Base-by-base conservation (phyloP, 2,329 filamentous ascomycete species). In the Claviceps sorghi region DNA sequence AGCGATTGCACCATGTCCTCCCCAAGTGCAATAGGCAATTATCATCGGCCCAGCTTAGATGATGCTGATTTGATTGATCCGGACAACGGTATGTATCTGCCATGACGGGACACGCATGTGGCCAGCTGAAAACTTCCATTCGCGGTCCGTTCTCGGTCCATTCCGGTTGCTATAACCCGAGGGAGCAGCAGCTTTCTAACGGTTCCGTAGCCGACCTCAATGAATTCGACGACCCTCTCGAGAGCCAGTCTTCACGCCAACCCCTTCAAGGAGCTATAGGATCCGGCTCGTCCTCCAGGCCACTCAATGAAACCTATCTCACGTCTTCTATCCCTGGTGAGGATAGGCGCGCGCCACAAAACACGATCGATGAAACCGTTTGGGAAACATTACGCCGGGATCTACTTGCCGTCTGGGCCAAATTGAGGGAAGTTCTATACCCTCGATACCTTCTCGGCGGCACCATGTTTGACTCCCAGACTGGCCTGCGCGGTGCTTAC, bases 321-420 rank as follows among this genome's bases (percentile, higher is more conserved):
- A 95, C 89, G 29, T 93, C 88, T 22, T 82, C 83, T 54, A 94
- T 98, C 64, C 84, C 85, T 2, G 93, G 93, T 59, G 91, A 97
- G 69, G 93, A 98, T 72, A 86, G 93, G 52, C 80, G 85, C 57
- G 90, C 93, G 17, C 80, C 89, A 8, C 82, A 84, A 58, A 95
- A 94, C 71, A 98, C 93, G 46, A 94, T 98, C 67, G 93, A 98
- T 68, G 93, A 98, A 72, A 84, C 83, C 1, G 93, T 98, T 42
- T 98, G 93, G 93, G 88, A 91, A 44, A 98, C 93, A n/a, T 75
- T 98, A 55, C 88, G 86, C 50, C 84, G 93, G 59, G 93, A 98
- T 67, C 72, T 98, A 58, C 71, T 91, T 8, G 93, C 89, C 29
- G 88, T 97, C 38, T 97, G 93, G 91, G 86, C 88, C 71, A 98